phyloP scores from a whole-genome alignment of 805 yeast genomes.

The Spencermartinsiella europaea region DNA sequence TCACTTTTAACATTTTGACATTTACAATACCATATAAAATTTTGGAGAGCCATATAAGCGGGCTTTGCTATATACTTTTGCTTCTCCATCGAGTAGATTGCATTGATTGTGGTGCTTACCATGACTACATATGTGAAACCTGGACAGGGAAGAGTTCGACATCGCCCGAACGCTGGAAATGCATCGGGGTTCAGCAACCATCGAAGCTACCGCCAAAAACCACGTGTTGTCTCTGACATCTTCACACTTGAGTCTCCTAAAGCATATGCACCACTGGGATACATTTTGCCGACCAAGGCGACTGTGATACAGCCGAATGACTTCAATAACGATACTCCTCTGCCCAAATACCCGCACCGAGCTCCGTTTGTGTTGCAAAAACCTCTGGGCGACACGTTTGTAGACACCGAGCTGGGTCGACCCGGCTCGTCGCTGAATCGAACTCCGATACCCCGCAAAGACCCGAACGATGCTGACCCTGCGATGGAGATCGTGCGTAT shows the following conservation, averaged over 20 bases:
- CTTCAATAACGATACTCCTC: slow-evolving; percentile 25
- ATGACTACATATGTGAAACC: not conserved
- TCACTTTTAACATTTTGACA: too few relatives aligned
- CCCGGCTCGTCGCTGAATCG: slow-evolving; percentile 7
- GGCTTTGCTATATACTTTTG: too few relatives aligned
- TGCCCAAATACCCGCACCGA: slow-evolving; percentile 19
- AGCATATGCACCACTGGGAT: slow-evolving; percentile 28
- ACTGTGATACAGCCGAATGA: slow-evolving; percentile 22
- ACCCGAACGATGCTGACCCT: slow-evolving; percentile 4
- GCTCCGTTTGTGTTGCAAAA: not conserved
- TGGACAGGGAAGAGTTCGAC: not conserved
- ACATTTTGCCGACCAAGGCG: slow-evolving; percentile 19
- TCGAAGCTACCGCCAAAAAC: not conserved
- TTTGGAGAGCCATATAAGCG: too few relatives aligned
- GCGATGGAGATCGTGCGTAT: not conserved
- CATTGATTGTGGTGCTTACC: too few relatives aligned
- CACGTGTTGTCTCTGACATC: slow-evolving; percentile 14
- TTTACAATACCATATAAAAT: too few relatives aligned
- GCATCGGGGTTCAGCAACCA: too few relatives aligned
- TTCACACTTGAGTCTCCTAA: slow-evolving; percentile 22
- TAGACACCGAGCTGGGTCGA: slow-evolving; percentile 26
- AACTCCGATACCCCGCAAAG: not conserved
- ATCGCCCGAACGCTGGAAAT: too few relatives aligned
- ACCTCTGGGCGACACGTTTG: slow-evolving; percentile 28
- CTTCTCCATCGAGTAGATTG: too few relatives aligned